Evolutionary conservation across 257 asterid species (phyloP).

Genomic region (Knoxia roxburghii): DNA sequence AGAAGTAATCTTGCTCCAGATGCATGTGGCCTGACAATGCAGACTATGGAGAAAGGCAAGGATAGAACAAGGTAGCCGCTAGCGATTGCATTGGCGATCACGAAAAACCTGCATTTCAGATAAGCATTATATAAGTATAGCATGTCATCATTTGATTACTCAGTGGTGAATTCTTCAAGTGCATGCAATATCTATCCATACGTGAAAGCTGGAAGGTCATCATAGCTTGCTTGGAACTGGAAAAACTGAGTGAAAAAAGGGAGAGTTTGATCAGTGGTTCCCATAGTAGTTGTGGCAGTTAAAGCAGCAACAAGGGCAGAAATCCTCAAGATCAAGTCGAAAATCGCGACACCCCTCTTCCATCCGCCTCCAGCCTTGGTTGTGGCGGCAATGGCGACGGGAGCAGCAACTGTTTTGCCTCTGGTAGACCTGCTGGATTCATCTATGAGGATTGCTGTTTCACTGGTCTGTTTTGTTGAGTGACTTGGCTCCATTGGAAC

Average conservation of each 20-base stretch:
- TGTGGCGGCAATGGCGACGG: slow-evolving; percentile 19
- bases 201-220: slow-evolving; percentile 80
- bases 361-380: slow-evolving; percentile 34
- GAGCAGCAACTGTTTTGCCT: slow-evolving; percentile 22
- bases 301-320: slow-evolving; percentile 58
- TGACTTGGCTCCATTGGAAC: slow-evolving; percentile 32
- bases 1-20: slow-evolving; percentile 56
- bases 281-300: slow-evolving; percentile 72
- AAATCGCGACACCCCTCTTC: slow-evolving; percentile 60
- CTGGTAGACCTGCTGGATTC: slow-evolving; percentile 43
- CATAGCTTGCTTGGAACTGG: slow-evolving; percentile 79
- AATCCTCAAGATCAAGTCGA: slow-evolving; percentile 65
- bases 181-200: slow-evolving; percentile 19
- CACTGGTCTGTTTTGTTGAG: slow-evolving; percentile 27
- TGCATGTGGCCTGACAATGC: slow-evolving; percentile 70
- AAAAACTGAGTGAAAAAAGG: slow-evolving; percentile 81
- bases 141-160: no score
- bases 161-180: no score
- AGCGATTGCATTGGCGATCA: slow-evolving; percentile 67
- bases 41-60: slow-evolving; percentile 69
- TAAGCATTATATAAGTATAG: no score
- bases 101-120: slow-evolving; percentile 46
- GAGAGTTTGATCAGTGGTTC: slow-evolving; percentile 69
- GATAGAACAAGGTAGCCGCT: slow-evolving; percentile 78
- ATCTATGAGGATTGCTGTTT: slow-evolving; percentile 42